phyloP scores from a whole-genome alignment of 495 filamentous ascomycete genomes.

The Neurospora sp. region DNA sequence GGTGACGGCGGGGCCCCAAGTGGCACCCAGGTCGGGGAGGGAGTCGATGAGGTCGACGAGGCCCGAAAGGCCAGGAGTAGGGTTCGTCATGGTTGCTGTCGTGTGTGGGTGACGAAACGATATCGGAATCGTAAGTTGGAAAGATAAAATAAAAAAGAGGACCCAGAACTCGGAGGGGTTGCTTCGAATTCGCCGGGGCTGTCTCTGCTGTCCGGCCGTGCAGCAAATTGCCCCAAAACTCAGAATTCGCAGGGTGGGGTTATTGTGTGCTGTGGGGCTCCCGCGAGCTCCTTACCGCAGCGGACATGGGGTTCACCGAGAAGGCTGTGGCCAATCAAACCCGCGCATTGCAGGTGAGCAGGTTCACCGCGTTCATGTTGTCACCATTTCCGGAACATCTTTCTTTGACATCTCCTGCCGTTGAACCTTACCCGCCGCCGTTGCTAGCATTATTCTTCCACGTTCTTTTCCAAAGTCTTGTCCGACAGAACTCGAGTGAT shows the following conservation, averaged over 20 bases:
- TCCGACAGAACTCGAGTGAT: not conserved
- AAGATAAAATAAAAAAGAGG: not conserved
- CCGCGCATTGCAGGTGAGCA: not conserved
- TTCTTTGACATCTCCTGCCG: not conserved
- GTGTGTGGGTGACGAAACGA: not conserved
- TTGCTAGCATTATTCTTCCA: not conserved
- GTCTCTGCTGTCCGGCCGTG: not conserved
- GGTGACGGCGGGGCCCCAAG: conserved; percentile 80
- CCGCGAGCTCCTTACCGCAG: not conserved
- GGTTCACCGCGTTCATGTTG: not conserved
- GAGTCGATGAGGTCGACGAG: conserved; percentile 47
- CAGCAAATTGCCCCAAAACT: conserved; percentile 10
- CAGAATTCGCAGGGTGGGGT: conserved; percentile 18
- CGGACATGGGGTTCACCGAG: not conserved
- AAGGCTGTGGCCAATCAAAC: not conserved
- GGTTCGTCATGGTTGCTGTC: conserved; percentile 17
- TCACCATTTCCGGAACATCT: not conserved
- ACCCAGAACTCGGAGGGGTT: not conserved
- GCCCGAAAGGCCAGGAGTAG: conserved; percentile 20
- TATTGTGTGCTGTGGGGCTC: conserved; percentile 16
- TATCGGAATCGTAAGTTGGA: not conserved
- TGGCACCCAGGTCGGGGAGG: conserved; percentile 47
- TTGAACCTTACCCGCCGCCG: not conserved
- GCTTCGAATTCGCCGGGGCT: not conserved
- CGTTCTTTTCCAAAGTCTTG: not conserved